A percentile compares a stretch with the other conserved stretches of the same genome.
phyloP scores from a whole-genome alignment of 2,329 filamentous ascomycete species.

The Aaosphaeria arxii region DNA sequence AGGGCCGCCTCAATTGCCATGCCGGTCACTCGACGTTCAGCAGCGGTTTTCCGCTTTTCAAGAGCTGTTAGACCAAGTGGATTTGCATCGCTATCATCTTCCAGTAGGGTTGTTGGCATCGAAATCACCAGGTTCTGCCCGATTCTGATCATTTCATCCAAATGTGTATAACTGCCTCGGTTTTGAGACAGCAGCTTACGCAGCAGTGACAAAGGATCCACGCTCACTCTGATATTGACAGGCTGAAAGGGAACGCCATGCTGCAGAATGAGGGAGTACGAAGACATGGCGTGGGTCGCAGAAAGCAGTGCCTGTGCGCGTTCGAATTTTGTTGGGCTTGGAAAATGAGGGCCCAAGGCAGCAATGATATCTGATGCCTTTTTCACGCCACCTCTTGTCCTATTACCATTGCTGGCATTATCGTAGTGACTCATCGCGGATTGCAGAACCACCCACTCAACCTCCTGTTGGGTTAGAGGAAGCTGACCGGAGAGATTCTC shows the following conservation, averaged over 20 bases:
- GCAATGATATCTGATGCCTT: conserved; percentile 62
- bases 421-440: conserved; percentile 72
- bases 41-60: conserved; percentile 37
- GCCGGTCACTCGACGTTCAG: conserved; percentile 67
- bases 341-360: conserved; percentile 60
- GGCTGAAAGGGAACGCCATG: conserved; percentile 79
- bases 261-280: conserved; percentile 74
- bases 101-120: conserved; percentile 30
- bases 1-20: conserved; percentile 80
- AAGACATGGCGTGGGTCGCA: conserved; percentile 71
- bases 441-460: conserved; percentile 61
- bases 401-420: conserved; percentile 78
- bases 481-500: conserved; percentile 53
- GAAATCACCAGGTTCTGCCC: conserved; percentile 60
- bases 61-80: conserved; percentile 16
- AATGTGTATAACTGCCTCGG: conserved; percentile 66
- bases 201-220: conserved; percentile 71
- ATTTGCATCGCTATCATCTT: conserved; percentile 51
- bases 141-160: conserved; percentile 70
- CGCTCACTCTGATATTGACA: conserved; percentile 71
- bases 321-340: conserved; percentile 50
- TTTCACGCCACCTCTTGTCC: conserved; percentile 71
- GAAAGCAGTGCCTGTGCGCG: conserved; percentile 63
- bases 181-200: conserved; percentile 75
- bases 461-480: conserved; percentile 48